Percentiles rank a stretch among this genome's conserved stretches.
Evolutionary conservation across 441 rosid species (phyloP).

Genomic region (Metrosideros polymorpha): DNA sequence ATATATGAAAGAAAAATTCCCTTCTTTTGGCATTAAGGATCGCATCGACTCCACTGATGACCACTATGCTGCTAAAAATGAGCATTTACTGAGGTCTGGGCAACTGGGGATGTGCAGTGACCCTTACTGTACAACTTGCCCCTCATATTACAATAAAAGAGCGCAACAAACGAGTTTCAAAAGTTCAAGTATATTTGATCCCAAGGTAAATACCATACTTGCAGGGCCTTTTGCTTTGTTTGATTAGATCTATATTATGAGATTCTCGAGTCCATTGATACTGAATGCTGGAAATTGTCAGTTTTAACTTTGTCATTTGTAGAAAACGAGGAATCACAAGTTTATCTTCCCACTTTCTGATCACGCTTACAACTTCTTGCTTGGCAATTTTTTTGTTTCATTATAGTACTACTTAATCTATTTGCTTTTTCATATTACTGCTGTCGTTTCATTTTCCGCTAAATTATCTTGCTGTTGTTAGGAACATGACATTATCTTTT

Average conservation of each 20-base stretch:
- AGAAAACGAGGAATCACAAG: neutral
- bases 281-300: neutral
- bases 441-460: neutral
- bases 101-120: slow-evolving; percentile 76
- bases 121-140: slow-evolving; percentile 93
- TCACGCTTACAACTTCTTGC: neutral
- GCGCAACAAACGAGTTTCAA: slow-evolving; percentile 24
- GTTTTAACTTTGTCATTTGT: neutral
- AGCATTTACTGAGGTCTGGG: slow-evolving; percentile 75
- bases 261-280: neutral
- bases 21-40: slow-evolving; percentile 37
- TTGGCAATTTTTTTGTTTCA: neutral
- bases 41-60: slow-evolving; percentile 26
- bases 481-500: neutral
- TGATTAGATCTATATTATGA: neutral
- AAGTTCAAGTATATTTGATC: slow-evolving; percentile 44
- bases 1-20: slow-evolving; percentile 29
- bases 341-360: neutral
- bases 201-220: slow-evolving; percentile 30
- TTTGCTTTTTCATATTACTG: neutral
- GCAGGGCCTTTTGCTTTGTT: neutral
- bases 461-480: neutral
- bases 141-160: slow-evolving; percentile 44
- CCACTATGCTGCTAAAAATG: slow-evolving; percentile 34
- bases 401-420: neutral